Base-by-base conservation (phyloP, 164 flowering plant species). In the Euptelea pleiosperma region DNA sequence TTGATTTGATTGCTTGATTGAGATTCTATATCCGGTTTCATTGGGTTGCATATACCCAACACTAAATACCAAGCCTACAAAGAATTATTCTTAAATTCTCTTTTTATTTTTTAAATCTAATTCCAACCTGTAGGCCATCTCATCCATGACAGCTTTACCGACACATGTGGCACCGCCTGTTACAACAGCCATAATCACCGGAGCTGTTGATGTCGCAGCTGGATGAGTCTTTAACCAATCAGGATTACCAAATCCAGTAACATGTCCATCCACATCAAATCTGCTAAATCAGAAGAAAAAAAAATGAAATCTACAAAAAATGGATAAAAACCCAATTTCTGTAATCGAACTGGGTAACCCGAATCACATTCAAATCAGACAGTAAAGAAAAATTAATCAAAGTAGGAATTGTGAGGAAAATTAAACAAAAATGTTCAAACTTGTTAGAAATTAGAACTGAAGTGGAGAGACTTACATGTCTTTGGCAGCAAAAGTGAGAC, bases 61-160 rank as follows among this genome's bases (percentile, higher is more conserved):
- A n/a, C n/a, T n/a, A n/a, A n/a, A n/a, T n/a, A n/a, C n/a, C n/a
- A n/a, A n/a, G n/a, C n/a, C n/a, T n/a, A n/a, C n/a, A n/a, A n/a
- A n/a, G n/a, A n/a, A n/a, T n/a, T n/a, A n/a, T n/a, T n/a, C n/a
- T n/a, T n/a, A n/a, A n/a, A n/a, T n/a, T n/a, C n/a, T n/a, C n/a
- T n/a, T n/a, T n/a, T n/a, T n/a, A n/a, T n/a, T n/a, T n/a, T n/a
- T n/a, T 7, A 36, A n/a, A n/a, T n/a, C n/a, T 37, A 15, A 8
- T 50, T 51, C 67, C 39, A 48, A 89, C 96, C 96, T 75, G 81
- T 81, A 86, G 29, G 93, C 96, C 89, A 89, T 77, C 75, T 89
- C 96, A 81, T 89, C 93, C 96, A 89, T 84, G 58, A 86, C 75
- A 75, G 89, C 81, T 81, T 73, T 82, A 37, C 96, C 96, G 54